These are phyloP conservation scores for Mycena rosella DNA, from an alignment of 768 basidiomycete species.

Conservation along the genomic window DNA sequence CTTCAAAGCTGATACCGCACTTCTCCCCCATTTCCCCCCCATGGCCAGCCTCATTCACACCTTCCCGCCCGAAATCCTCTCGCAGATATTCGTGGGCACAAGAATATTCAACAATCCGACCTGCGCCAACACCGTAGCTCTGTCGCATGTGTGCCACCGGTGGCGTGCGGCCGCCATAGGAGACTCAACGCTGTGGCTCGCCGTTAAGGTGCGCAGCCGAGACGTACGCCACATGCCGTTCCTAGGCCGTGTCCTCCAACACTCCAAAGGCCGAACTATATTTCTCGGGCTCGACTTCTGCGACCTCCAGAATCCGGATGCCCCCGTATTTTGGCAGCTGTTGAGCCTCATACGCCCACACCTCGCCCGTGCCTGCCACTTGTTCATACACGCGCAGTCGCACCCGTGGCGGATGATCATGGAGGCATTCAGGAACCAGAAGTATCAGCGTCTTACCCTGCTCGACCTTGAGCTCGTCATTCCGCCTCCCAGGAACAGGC, in stretches of 20 bases:
- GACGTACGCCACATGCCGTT: background rate
- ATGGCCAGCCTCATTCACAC: constrained; percentile 9
- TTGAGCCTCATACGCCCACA: background rate
- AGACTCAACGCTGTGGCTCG: constrained; percentile 6
- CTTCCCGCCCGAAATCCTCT: constrained; percentile 26
- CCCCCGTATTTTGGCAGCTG: background rate
- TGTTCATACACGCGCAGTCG: constrained; percentile 19
- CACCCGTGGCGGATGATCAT: constrained; percentile 11
- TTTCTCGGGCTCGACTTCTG: constrained; percentile 12
- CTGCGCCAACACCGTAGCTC: background rate
- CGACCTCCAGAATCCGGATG: background rate
- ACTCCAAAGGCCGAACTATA: constrained; percentile 11
- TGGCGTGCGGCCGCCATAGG: constrained; percentile 1
- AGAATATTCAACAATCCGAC: background rate
- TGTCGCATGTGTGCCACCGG: constrained; percentile 30
- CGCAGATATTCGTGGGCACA: constrained; percentile 6
- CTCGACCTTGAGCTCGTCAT: constrained; percentile 18
- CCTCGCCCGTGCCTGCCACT: background rate
- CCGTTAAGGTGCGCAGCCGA: background rate
- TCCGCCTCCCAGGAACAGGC: background rate
- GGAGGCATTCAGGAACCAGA: background rate
- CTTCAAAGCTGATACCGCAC: too few relatives aligned
- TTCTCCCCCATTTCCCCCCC: too few relatives aligned
- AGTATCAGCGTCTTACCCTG: constrained; percentile 2
- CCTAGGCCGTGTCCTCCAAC: background rate